Conservation (phyloP, 768 basidiomycete genomes). For the Coprinopsis marcescibilis region DNA sequence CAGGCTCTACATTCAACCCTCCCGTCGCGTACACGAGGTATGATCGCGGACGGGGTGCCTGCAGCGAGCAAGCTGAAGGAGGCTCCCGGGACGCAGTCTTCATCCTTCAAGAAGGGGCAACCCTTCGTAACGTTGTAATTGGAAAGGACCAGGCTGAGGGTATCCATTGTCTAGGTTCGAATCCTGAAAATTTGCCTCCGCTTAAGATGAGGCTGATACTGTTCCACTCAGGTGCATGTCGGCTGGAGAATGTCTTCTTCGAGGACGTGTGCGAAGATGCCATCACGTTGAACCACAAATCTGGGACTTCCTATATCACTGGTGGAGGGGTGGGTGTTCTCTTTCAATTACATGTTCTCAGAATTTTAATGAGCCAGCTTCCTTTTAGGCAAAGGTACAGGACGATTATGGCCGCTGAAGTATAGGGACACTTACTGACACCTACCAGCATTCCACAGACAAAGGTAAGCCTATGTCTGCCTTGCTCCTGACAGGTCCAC, state of each 20-base stretch:
- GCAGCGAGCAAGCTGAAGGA: slow-evolving; percentile 26
- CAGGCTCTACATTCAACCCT: slow-evolving; percentile 30
- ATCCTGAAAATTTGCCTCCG: not conserved
- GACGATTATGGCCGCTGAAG: not conserved
- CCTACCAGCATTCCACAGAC: slow-evolving; percentile 24
- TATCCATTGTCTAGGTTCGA: slow-evolving; percentile 32
- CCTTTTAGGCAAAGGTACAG: slow-evolving; percentile 23
- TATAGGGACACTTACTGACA: not conserved
- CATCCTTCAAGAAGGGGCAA: slow-evolving; percentile 34
- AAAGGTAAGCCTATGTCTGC: slow-evolving; percentile 12
- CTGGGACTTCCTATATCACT: slow-evolving; percentile 30
- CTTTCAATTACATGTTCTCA: not conserved
- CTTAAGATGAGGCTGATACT: not conserved
- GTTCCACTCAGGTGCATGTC: slow-evolving; percentile 21
- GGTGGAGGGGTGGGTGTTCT: slow-evolving; percentile 28
- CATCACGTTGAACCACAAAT: slow-evolving; percentile 35
- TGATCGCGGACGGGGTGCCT: slow-evolving; percentile 35
- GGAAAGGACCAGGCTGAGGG: slow-evolving; percentile 37
- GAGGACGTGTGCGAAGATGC: slow-evolving; percentile 35
- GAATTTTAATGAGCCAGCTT: not conserved
- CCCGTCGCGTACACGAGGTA: slow-evolving; percentile 28
- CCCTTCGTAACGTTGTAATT: slow-evolving; percentile 34
- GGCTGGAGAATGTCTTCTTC: slow-evolving; percentile 26
- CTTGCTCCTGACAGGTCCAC: not conserved
- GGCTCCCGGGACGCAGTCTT: slow-evolving; percentile 37